These are phyloP conservation scores for Wickerhamomyces bovis DNA, from an alignment of 805 yeast genomes.

Conservation along the genomic window DNA sequence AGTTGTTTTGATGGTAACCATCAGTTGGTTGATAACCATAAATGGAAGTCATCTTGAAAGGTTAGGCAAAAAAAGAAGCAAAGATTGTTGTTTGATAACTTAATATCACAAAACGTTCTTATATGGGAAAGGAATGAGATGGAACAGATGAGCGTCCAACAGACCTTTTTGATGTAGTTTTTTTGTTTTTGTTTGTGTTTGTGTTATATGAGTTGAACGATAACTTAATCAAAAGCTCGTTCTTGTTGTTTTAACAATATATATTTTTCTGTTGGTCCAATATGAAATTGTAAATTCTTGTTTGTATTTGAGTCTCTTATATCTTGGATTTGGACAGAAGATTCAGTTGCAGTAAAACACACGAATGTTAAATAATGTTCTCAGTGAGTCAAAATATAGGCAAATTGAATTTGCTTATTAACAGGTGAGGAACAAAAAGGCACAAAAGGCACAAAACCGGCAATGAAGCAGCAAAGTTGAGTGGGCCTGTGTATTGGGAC, in stretches of 20 bases:
- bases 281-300: not conserved
- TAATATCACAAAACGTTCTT: slow-evolving; percentile 17
- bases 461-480: too few relatives aligned
- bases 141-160: not conserved
- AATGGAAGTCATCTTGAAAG: slow-evolving; percentile 15
- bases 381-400: not conserved
- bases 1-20: slow-evolving; percentile 4
- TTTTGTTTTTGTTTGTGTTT: not conserved
- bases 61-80: not conserved
- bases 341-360: not conserved
- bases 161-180: not conserved
- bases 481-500: too few relatives aligned
- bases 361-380: not conserved
- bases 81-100: slow-evolving; percentile 29
- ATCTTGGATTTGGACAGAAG: not conserved
- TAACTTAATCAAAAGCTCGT: slow-evolving; percentile 40
- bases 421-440: too few relatives aligned
- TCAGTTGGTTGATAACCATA: slow-evolving; percentile 16
- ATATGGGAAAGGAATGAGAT: not conserved
- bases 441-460: too few relatives aligned
- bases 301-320: not conserved
- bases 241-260: slow-evolving; percentile 1
- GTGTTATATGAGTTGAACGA: slow-evolving; percentile 25
- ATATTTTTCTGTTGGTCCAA: not conserved
- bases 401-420: too few relatives aligned